Evolutionary conservation across 164 flowering plant species (phyloP), one percentile per base, ranked within the genome.

Genomic region (Tetrastigma voinierianum): DNA sequence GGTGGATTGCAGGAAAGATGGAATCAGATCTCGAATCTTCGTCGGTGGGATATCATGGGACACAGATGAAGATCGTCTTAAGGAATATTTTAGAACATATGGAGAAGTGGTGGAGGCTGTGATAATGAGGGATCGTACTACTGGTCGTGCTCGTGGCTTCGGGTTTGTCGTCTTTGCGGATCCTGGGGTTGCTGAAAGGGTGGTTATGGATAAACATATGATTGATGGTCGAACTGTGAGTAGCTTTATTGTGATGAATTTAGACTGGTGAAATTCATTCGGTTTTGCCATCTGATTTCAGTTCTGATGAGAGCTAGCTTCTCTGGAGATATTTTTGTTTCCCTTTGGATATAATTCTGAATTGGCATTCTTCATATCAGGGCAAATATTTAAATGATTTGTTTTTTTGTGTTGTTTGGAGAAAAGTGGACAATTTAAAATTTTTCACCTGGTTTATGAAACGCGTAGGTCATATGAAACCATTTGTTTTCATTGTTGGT

Each of bases 31-130:
- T 78, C 61, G 98, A 94, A 3, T 90, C 55, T 93, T 91, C 74
- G 81, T 93, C 54, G 98, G 98, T 67, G 98, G 97, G 69, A 87
- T 90, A 70, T 91, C 97, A 0, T 91, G 96, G 96, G 96, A 89
- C 74, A 89, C 96, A 10, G 84, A 84, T 72, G 96, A 91, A 62
- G 93, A 88, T 62, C 88, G 87, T 43, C 86, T 93, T 54, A 86
- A 74, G 74, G 96, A 89, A 47, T 88, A 93, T 57, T 93, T 93
- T 72, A 65, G 78, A 46, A 72, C 65, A 6, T 93, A 82, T 79
- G 98, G 98, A 15, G 91, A 90, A 48, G 94, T 93, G 40, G 86
- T 86, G 60, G 97, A 93, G 69, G 90, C 94, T 20, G 89, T 93
- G 71, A 89, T 93, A 76, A 91, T 93, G 97, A 86, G 83, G 67